These are phyloP conservation scores for Nymphaea colorata DNA, from an alignment of 164 flowering plant genomes.

Conservation along the genomic window DNA sequence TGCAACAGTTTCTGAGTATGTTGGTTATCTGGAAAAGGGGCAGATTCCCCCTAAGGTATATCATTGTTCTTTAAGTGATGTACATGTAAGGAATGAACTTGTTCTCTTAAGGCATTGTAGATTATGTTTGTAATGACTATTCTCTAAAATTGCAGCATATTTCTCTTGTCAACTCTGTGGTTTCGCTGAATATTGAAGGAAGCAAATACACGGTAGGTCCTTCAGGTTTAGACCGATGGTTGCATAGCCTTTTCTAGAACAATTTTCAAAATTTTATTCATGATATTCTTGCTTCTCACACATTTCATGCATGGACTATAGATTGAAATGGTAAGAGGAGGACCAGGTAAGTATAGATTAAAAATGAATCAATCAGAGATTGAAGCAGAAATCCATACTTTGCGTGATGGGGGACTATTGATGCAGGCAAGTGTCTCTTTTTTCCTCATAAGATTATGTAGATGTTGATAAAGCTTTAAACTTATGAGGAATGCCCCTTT, in stretches of 20 bases:
- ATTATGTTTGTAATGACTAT: slow-evolving; percentile 1
- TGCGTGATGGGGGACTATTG: slow-evolving; percentile 97
- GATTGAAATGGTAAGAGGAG: slow-evolving; percentile 91
- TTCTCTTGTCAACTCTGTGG: slow-evolving; percentile 84
- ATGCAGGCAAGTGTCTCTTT: slow-evolving; percentile 69
- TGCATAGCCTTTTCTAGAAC: not conserved
- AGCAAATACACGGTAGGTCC: slow-evolving; percentile 83
- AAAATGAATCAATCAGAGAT: slow-evolving; percentile 79
- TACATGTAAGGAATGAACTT: too few relatives aligned
- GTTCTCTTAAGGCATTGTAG: not conserved
- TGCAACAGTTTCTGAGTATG: slow-evolving; percentile 89
- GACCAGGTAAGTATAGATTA: slow-evolving; percentile 86
- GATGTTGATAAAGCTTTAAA: not conserved
- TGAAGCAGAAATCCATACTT: slow-evolving; percentile 93
- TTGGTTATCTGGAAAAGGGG: slow-evolving; percentile 98
- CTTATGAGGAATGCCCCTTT: too few relatives aligned
- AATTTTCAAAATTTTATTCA: not conserved
- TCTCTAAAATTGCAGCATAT: slow-evolving; percentile 60
- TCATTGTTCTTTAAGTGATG: not conserved
- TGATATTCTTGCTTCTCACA: not conserved
- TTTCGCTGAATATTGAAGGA: slow-evolving; percentile 95
- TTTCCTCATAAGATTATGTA: not conserved
- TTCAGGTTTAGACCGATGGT: not conserved
- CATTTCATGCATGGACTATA: slow-evolving; percentile 6
- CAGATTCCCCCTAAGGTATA: slow-evolving; percentile 99